Percentiles rank a stretch among this genome's conserved stretches.
Evolutionary conservation across 2,329 filamentous ascomycete genomes (phyloP).

Genomic region (Leptographium galeiforme): DNA sequence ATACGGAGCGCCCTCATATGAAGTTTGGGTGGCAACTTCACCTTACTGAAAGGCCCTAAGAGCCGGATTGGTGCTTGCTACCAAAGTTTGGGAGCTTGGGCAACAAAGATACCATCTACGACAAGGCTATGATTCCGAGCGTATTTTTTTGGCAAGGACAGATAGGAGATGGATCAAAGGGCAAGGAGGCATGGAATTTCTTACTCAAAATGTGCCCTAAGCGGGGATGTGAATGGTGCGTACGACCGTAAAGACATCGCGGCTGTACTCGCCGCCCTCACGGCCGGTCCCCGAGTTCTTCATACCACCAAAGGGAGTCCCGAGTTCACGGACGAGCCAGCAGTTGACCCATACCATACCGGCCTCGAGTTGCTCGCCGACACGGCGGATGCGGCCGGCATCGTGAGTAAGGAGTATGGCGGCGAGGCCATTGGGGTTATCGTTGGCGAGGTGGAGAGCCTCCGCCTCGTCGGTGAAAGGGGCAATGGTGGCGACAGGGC

Average conservation of each 20-base stretch:
- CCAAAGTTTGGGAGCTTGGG: too few relatives aligned
- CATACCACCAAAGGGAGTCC: slow-evolving; percentile 33
- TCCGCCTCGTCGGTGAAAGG: slow-evolving; percentile 22
- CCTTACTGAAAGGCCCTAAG: too few relatives aligned
- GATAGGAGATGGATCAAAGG: too few relatives aligned
- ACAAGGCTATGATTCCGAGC: too few relatives aligned
- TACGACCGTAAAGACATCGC: slow-evolving; percentile 19
- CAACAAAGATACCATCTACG: too few relatives aligned
- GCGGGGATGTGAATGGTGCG: slow-evolving; percentile 18
- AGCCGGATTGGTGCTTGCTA: too few relatives aligned
- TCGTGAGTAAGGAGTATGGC: slow-evolving; percentile 44
- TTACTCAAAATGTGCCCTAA: too few relatives aligned
- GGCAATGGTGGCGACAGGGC: slow-evolving; percentile 20
- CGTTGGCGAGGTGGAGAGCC: slow-evolving; percentile 21
- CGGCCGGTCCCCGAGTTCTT: slow-evolving; percentile 22
- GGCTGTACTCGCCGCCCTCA: slow-evolving; percentile 19
- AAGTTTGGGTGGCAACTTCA: too few relatives aligned
- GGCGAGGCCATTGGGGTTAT: slow-evolving; percentile 43
- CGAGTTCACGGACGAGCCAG: slow-evolving; percentile 29
- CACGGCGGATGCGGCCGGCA: slow-evolving; percentile 29
- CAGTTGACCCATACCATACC: slow-evolving; percentile 36
- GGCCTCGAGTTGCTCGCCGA: slow-evolving; percentile 40
- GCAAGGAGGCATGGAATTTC: too few relatives aligned
- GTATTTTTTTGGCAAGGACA: too few relatives aligned
- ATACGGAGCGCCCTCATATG: too few relatives aligned